Conservation (phyloP, 257 asterid species). For the Nicotiana attenuata region DNA sequence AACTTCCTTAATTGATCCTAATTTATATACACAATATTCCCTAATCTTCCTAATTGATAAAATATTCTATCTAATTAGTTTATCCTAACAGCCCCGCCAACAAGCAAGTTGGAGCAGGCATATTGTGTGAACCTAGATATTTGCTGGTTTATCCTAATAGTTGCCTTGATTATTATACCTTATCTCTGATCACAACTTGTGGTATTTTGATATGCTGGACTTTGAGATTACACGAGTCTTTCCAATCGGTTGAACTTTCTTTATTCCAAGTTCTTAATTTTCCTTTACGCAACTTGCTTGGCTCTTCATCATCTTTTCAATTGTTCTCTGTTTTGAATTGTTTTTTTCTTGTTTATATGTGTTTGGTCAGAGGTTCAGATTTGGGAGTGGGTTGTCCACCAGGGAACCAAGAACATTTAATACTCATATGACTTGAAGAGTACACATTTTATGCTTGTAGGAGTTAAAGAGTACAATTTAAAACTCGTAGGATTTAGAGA, state of each 20-base stretch:
- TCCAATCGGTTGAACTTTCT: background rate
- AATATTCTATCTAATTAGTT: background rate
- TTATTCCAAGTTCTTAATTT: background rate
- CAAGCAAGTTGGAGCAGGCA: background rate
- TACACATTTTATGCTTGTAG: too few relatives aligned
- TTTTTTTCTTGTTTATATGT: background rate
- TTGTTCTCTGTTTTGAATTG: background rate
- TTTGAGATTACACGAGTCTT: background rate
- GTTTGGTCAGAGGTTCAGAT: background rate
- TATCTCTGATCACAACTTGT: background rate
- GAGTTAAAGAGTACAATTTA: background rate
- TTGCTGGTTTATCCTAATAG: too few relatives aligned
- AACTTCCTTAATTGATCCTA: background rate
- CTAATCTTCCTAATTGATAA: background rate
- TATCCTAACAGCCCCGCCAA: background rate
- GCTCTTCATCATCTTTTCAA: background rate
- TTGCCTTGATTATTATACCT: background rate
- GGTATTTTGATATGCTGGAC: background rate
- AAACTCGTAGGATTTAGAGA: background rate
- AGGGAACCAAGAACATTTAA: conserved; percentile 3
- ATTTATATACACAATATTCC: background rate
- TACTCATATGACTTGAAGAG: background rate
- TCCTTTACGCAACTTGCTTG: background rate
- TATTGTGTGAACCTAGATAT: background rate
- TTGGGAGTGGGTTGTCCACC: background rate